These are phyloP conservation scores for Pisolithus marmoratus DNA, from an alignment of 768 basidiomycete species.

Conservation along the genomic window DNA sequence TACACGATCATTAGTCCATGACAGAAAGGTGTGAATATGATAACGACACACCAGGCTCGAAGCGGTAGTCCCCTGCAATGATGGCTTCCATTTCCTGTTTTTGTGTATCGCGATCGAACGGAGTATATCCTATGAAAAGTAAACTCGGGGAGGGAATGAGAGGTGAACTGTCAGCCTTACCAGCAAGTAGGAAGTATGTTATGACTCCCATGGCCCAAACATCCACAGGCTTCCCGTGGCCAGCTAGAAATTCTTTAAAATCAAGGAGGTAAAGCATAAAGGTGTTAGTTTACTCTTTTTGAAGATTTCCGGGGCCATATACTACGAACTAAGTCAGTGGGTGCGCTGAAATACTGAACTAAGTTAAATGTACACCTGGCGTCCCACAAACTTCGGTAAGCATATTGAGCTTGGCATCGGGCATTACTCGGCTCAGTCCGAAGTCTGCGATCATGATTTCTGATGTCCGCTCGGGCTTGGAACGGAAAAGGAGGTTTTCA, in stretches of 20 bases:
- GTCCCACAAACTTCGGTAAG: constrained; percentile 97
- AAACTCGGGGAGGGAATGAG: neutral
- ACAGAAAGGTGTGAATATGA: neutral
- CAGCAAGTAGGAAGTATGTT: constrained; percentile 90
- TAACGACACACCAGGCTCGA: constrained; percentile 54
- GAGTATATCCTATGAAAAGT: constrained; percentile 69
- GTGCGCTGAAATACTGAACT: neutral
- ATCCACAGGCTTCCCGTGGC: constrained; percentile 93
- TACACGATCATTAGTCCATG: constrained; percentile 11
- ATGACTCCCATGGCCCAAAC: constrained; percentile 99
- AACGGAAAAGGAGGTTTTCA: constrained; percentile 94
- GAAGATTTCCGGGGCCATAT: constrained; percentile 97
- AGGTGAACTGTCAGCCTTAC: constrained; percentile 17
- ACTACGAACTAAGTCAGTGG: constrained; percentile 35
- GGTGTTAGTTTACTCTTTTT: constrained; percentile 57
- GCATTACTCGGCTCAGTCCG: constrained; percentile 85
- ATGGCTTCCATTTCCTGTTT: constrained; percentile 94
- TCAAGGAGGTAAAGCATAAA: neutral
- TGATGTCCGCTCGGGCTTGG: constrained; percentile 72
- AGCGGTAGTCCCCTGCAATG: constrained; percentile 87
- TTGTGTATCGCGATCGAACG: constrained; percentile 89
- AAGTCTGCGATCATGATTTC: constrained; percentile 99
- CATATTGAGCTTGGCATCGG: constrained; percentile 80
- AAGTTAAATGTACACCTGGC: constrained; percentile 55
- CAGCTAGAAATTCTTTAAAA: constrained; percentile 43